Evolutionary conservation across 2,329 filamentous ascomycete species (phyloP).

Genomic region (Beauveria bassiana): DNA sequence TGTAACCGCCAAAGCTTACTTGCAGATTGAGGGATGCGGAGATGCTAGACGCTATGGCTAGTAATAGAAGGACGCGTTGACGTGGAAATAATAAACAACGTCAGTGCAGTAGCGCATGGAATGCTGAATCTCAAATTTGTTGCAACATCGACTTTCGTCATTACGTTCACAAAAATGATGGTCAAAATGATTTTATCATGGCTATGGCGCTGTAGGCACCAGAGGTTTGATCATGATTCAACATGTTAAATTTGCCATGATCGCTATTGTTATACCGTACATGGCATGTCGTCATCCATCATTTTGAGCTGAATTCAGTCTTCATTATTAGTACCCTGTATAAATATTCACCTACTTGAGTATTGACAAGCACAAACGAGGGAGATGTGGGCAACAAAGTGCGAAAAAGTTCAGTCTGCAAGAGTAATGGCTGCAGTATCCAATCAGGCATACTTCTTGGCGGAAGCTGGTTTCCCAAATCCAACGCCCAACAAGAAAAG

Average conservation of each 20-base stretch:
- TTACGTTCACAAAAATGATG: no score
- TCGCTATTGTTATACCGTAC: neutral
- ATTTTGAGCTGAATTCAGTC: no score
- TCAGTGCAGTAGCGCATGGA: neutral
- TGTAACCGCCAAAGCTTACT: neutral
- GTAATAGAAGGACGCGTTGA: neutral
- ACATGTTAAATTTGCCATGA: neutral
- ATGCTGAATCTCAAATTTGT: neutral
- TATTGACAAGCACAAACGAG: neutral
- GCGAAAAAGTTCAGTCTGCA: no score
- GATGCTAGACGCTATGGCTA: neutral
- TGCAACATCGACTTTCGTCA: neutral
- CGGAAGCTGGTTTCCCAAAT: neutral
- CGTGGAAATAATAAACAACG: neutral
- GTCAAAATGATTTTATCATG: neutral
- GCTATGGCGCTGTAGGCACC: neutral
- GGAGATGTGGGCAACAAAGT: neutral
- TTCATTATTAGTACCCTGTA: no score
- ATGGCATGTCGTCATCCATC: neutral
- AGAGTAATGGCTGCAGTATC: neutral
- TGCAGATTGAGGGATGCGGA: neutral
- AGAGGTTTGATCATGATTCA: neutral
- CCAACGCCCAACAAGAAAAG: slow-evolving; percentile 15
- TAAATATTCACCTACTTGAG: no score
- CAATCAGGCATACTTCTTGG: slow-evolving; percentile 5